Evolutionary conservation across 1,284 basidiomycete genomes (phyloP).

Genomic region (Farysia itapuensis): DNA sequence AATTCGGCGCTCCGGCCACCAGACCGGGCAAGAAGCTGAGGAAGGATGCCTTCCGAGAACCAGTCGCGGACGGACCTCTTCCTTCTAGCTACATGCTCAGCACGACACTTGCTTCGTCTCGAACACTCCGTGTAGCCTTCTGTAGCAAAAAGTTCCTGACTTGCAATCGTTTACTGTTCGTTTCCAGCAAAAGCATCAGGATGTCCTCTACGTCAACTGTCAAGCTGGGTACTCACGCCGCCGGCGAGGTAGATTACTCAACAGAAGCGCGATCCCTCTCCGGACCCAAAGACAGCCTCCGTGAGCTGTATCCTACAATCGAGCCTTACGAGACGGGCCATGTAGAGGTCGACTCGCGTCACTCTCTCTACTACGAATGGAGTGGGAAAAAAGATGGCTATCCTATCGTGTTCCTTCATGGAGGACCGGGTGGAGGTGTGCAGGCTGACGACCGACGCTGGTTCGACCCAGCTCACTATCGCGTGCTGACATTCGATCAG

Average conservation of each 20-base stretch:
- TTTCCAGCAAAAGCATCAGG: too few species aligned
- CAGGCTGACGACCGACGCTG: slow-evolving; percentile 46
- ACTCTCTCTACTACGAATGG: slow-evolving; percentile 51
- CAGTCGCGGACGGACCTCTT: too few species aligned
- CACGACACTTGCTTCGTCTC: too few species aligned
- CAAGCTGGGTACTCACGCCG: slow-evolving; percentile 30
- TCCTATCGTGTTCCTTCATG: slow-evolving; percentile 53
- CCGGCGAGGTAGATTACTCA: slow-evolving; percentile 26
- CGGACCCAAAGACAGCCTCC: slow-evolving; percentile 27
- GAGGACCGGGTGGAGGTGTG: slow-evolving; percentile 55
- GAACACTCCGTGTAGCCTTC: too few species aligned
- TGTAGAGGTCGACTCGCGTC: slow-evolving; percentile 36
- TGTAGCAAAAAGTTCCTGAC: too few species aligned
- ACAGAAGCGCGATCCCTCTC: slow-evolving; percentile 32
- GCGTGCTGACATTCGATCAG: slow-evolving; percentile 65
- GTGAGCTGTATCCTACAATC: slow-evolving; percentile 41
- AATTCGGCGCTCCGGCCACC: too few species aligned
- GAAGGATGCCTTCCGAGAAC: too few species aligned
- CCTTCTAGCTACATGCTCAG: too few species aligned
- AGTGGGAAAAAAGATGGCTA: slow-evolving; percentile 46
- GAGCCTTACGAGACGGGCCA: slow-evolving; percentile 48
- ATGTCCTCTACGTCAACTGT: slow-evolving; percentile 3
- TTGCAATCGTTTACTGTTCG: too few species aligned
- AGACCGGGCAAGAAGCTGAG: too few species aligned
- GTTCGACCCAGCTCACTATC: slow-evolving; percentile 54